phyloP scores from a whole-genome alignment of 768 basidiomycete genomes.

The Mycena pura region DNA sequence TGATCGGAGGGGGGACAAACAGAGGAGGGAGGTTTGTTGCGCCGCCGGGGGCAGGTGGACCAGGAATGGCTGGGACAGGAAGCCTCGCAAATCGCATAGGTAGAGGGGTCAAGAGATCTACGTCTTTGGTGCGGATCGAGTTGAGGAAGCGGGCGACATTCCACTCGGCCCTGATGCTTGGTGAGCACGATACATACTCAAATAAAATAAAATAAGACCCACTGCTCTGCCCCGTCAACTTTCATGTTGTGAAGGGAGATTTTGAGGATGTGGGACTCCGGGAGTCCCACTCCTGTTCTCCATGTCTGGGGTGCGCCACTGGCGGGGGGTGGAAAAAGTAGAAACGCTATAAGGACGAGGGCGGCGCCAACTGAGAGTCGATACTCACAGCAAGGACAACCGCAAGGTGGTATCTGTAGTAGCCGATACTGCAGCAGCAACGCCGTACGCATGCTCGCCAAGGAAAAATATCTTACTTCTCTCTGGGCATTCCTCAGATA shows the following conservation, averaged over 20 bases:
- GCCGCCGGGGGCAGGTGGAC: background rate
- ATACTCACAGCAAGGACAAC: slow-evolving; percentile 83
- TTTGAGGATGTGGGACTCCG: background rate
- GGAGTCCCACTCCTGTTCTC: background rate
- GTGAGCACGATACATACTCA: background rate
- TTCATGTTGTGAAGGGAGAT: background rate
- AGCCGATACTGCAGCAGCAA: slow-evolving; percentile 85
- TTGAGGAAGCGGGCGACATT: background rate
- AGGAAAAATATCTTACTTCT: slow-evolving; percentile 95
- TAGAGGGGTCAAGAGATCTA: background rate
- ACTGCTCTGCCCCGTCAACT: background rate
- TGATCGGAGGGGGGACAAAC: background rate
- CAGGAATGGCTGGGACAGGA: background rate
- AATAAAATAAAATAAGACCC: background rate
- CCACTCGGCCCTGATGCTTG: background rate
- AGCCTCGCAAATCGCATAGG: background rate
- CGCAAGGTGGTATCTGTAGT: slow-evolving; percentile 76
- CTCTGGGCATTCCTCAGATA: slow-evolving; percentile 89
- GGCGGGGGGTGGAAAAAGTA: slow-evolving; percentile 96
- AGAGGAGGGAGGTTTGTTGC: background rate
- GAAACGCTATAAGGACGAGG: background rate
- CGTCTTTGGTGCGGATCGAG: background rate
- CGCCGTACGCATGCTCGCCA: slow-evolving; percentile 94
- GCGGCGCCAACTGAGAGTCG: background rate
- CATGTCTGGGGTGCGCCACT: too few species aligned